phyloP scores from a whole-genome alignment of 1,284 basidiomycete species.

The Microbotryum silenes-acaulis region DNA sequence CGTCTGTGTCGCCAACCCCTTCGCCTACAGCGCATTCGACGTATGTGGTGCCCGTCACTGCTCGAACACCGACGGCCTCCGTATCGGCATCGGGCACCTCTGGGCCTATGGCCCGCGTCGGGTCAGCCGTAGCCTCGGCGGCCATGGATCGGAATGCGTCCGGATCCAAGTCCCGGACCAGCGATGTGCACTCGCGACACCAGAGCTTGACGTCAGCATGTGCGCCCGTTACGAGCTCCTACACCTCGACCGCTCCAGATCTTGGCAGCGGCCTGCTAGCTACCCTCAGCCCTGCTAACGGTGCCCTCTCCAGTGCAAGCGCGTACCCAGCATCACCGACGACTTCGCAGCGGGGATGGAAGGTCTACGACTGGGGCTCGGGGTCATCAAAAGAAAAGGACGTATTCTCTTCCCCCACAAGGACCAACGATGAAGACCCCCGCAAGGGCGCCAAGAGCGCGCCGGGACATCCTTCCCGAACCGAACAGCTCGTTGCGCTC shows the following conservation, averaged over 20 bases:
- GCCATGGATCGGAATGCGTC: conserved; percentile 23
- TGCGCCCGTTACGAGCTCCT: conserved; percentile 21
- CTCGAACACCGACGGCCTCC: no score
- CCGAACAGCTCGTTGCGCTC: conserved; percentile 8
- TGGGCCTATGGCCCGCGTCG: conserved; percentile 6
- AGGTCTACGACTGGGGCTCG: conserved; percentile 22
- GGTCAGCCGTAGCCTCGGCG: conserved; percentile 1
- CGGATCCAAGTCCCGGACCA: conserved; percentile 3
- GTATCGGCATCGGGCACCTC: background rate
- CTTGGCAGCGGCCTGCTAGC: background rate
- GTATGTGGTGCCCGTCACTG: no score
- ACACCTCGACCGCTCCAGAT: conserved; percentile 12
- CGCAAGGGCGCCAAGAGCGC: background rate
- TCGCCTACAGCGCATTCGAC: conserved; percentile 9
- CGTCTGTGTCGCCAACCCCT: conserved; percentile 4
- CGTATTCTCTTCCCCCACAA: background rate
- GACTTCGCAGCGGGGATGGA: conserved; percentile 7
- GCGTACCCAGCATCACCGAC: background rate
- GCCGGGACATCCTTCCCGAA: background rate
- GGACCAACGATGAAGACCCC: conserved; percentile 1
- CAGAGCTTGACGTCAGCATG: conserved; percentile 27
- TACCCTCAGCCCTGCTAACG: conserved; percentile 3
- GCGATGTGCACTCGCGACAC: conserved; percentile 22
- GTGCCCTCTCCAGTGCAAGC: background rate
- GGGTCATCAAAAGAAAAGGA: conserved; percentile 2